These are phyloP conservation scores for Alopecurus myosuroides DNA, from an alignment of 176 grass and related monocot genomes.

Conservation along the genomic window DNA sequence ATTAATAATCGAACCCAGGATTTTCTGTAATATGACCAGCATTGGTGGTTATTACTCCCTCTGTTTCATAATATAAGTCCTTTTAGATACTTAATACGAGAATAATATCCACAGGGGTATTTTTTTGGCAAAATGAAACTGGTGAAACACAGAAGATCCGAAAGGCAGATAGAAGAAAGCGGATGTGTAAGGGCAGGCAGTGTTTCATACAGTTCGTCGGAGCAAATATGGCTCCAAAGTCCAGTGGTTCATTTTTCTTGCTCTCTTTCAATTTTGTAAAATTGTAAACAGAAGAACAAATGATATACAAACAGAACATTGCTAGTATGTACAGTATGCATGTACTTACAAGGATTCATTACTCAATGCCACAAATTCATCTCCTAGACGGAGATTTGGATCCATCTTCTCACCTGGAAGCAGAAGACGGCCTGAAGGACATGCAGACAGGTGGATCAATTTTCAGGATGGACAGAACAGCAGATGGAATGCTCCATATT, in stretches of 20 bases:
- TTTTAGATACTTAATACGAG: no score
- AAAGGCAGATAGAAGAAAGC: neutral
- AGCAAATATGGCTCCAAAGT: neutral
- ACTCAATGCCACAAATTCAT: neutral
- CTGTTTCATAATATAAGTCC: no score
- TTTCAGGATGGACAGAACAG: constrained; percentile 36
- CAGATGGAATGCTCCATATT: constrained; percentile 44
- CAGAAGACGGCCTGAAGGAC: constrained; percentile 39
- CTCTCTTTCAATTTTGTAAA: neutral
- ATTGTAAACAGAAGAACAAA: neutral
- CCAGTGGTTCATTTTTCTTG: neutral
- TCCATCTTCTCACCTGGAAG: constrained; percentile 7
- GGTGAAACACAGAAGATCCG: neutral
- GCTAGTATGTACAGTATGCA: neutral
- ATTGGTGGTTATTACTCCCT: no score
- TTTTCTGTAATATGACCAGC: no score
- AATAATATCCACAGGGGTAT: no score
- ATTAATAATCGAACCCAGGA: neutral
- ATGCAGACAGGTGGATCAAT: constrained; percentile 36
- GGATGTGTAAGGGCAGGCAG: no score
- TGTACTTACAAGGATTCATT: neutral
- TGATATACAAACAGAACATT: neutral
- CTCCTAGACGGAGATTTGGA: neutral
- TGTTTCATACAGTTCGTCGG: neutral
- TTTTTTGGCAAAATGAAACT: no score